Evolutionary conservation across 805 yeast species (phyloP), one percentile per base, ranked within the genome.

Genomic region (Suhomyces faveliae): DNA sequence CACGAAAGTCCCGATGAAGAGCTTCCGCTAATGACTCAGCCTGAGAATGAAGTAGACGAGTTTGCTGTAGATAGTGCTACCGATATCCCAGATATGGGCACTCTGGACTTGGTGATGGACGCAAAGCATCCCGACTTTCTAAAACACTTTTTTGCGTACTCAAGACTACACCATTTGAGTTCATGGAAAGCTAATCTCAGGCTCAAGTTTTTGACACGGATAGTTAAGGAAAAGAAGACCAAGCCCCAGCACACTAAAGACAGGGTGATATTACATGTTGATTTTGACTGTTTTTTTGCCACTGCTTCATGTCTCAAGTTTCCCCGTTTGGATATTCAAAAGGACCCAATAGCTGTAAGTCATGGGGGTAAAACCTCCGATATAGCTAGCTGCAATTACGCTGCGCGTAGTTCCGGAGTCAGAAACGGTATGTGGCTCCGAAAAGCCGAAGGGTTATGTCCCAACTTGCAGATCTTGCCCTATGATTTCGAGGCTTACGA

Each of bases 281-380:
- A 92, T 63, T 92, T 90, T 64, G 99, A 92, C 63, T 89, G 96
- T 54, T 92, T 94, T 59, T 92, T 92, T 67, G 97, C 91, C 2
- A 78, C 95, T 0, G 97, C 86, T 0, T 87, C 97, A 0, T 78
- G 88, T 2, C 66, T 83, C 46, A 72, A 67, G 12, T 69, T 73
- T 37, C 84, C 86, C 0, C 73, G 81, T 2, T 60, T 84, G 13
- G 80, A 79, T 49, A 75, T 80, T 51, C 66, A 56, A 29, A 74
- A 39, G 50, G 69, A 55, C 65, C 85, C 76, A 71, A 85, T 60
- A 65, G 92, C 66, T 70, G 96, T 72, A 71, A 74, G 85, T 0
- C 83, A 80, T 57, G 84, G 84, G 5, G 79, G 79, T 0, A 60
- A 59, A 9, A 71, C 79, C 2, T 81, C 97, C 0, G 98, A 92